Base-by-base conservation (phyloP, 129 eudicot species). In the Flaveria brownii region DNA sequence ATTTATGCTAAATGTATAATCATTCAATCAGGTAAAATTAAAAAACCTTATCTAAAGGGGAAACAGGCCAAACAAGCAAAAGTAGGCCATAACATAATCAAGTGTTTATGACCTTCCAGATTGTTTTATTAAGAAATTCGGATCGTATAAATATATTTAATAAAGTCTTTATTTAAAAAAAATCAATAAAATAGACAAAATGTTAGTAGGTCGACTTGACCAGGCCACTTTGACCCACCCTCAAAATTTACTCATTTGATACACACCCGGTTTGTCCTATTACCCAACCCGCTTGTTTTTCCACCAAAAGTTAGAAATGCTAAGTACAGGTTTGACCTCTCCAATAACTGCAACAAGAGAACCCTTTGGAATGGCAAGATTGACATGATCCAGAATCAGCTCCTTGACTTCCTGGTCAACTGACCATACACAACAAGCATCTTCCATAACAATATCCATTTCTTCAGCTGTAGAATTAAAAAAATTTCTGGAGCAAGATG, bases 291-390 rank as follows among this genome's bases (percentile, higher is more conserved):
- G 51, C 46, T 16, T 10, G 9, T 46, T 72, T 72, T 7, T 16
- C 61, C 16, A 54, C 36, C 2, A 1, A 74, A 11, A 59, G 28
- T 4, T 52, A 16, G 46, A 36, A 62, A 64, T 30, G 15, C 28
- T 56, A 62, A 65, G 17, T 30, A 65, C 73, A 13, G 54, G n/a
- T 57, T 36, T 78, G 70, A 90, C 98, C 98, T 93, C 96, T 75
- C 98, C 98, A 78, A 93, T 80, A 66, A 93, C 83, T 39, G 90
- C 96, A 82, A 93, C 91, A 75, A 93, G 78, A 80, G 77, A 86
- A 74, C 96, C 96, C 70, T 84, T 90, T 76, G 90, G 90, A 83
- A 90, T 76, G 52, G 70, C 62, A 45, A 93, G 87, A 78, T 79
- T 86, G 79, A 88, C 88, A 80, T 72, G 82, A 63, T 90, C 79